Evolutionary conservation across 495 filamentous ascomycete genomes (phyloP).

Genomic region (Sphaerosporella brunnea): DNA sequence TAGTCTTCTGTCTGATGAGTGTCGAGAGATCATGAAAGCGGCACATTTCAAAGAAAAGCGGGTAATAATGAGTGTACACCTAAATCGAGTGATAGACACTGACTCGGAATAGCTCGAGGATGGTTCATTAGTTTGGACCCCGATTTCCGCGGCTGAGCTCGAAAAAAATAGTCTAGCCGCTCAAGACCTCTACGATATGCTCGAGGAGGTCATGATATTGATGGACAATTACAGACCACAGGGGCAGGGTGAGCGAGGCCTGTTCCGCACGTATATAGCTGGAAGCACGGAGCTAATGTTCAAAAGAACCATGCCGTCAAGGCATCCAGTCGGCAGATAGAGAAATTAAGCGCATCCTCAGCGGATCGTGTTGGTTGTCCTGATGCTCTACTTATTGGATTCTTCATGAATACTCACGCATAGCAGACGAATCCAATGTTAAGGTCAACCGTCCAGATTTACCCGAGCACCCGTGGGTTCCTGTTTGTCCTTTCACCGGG

Average conservation of each 20-base stretch:
- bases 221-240: slow-evolving; percentile 14
- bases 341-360: slow-evolving; percentile 9
- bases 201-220: slow-evolving; percentile 23
- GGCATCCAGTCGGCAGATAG: slow-evolving; percentile 13
- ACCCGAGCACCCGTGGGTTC: slow-evolving; percentile 21
- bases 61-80: background rate
- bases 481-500: background rate
- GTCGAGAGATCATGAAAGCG: slow-evolving; percentile 13
- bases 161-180: too few relatives aligned
- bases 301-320: slow-evolving; percentile 15
- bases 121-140: slow-evolving; percentile 10
- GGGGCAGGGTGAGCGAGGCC: slow-evolving; percentile 7
- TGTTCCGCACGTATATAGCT: background rate
- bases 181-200: slow-evolving; percentile 14
- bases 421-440: too few relatives aligned
- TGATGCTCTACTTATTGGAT: too few relatives aligned
- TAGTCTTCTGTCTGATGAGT: slow-evolving; percentile 13
- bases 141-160: too few relatives aligned
- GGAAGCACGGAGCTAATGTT: slow-evolving; percentile 3
- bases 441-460: too few relatives aligned
- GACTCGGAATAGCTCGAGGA: background rate
- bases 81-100: background rate
- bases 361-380: too few relatives aligned
- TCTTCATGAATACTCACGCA: too few relatives aligned
- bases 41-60: slow-evolving; percentile 9